phyloP scores from a whole-genome alignment of 169 alveolate species.

The Theileria equi region DNA sequence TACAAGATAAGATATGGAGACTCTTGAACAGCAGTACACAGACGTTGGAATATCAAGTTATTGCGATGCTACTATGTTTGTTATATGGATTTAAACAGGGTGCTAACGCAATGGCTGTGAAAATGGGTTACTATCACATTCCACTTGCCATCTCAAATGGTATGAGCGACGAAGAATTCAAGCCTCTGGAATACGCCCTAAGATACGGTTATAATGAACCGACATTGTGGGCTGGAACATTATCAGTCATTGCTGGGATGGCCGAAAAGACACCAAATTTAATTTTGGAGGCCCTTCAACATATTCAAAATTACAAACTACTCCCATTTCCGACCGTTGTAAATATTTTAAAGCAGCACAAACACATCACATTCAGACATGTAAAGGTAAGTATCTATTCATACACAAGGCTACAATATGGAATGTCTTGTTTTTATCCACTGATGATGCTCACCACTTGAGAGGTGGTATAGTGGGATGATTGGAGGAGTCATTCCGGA shows the following conservation, averaged over 20 bases:
- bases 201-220: conserved; percentile 64
- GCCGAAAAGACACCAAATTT: background rate
- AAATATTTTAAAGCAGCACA: conserved; percentile 28
- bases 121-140: conserved; percentile 60
- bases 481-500: background rate
- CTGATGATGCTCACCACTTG: too few relatives aligned
- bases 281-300: conserved; percentile 9
- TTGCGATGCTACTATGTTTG: conserved; percentile 45
- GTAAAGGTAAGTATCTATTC: conserved; percentile 21
- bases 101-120: conserved; percentile 52
- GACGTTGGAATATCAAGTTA: conserved; percentile 33
- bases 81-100: conserved; percentile 53
- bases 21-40: conserved; percentile 45
- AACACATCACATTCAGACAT: conserved; percentile 14
- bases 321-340: conserved; percentile 39
- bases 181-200: conserved; percentile 44
- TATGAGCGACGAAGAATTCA: conserved; percentile 27
- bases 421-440: background rate
- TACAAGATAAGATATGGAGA: conserved; percentile 47
- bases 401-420: background rate
- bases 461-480: too few relatives aligned
- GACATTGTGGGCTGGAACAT: conserved; percentile 38
- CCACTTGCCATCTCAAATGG: conserved; percentile 44
- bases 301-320: conserved; percentile 43
- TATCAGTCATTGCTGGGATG: conserved; percentile 20